Evolutionary conservation across 2,329 filamentous ascomycete species (phyloP), one percentile per base, ranked within the genome.

Genomic region (Cercospora sojina): DNA sequence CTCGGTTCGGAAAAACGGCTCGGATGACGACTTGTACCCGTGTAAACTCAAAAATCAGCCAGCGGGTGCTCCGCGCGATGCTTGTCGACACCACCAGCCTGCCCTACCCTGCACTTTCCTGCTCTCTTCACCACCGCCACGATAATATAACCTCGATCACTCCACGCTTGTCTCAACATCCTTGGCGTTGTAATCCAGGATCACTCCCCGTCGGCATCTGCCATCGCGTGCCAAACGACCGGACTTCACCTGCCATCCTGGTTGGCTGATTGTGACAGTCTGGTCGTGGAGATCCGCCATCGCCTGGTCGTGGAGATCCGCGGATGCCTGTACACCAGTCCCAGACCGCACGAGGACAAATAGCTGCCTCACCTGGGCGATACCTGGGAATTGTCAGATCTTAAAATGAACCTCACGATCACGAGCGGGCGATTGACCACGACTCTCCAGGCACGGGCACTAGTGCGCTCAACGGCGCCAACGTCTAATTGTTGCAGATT

Each of bases 81-180:
- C 60, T 62, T 56, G 60, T 62, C 49, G 8, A 12, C 32, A 23
- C 41, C 35, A 20, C 58, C 32, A 18, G 13, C 31, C 47, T 56
- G 31, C 20, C 27, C 59, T 51, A 47, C 59, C 31, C 12, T 32
- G n/a, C 23, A 29, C 60, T 35, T 18, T 62, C 31, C 60, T 32
- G 18, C 38, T 23, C 32, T 38, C 12, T 35, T 55, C 49, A 29
- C 23, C 60, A 41, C 49, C 25, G 20, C 49, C 31, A 38, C 60
- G 32, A 56, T 41, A 29, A 29, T 20, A 56, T 41, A 29, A 29
- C 31, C 23, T 53, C 32, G 47, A 62, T 62, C 31, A 56, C 47
- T 41, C 51, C 53, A 32, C 60, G 32, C 60, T 62, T 62, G 60
- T 62, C 49, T 62, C 60, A 62, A 32, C 60, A 62, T 62, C 60